Evolutionary conservation across 2,329 filamentous ascomycete species (phyloP).

Genomic region (Venturia nashicola): DNA sequence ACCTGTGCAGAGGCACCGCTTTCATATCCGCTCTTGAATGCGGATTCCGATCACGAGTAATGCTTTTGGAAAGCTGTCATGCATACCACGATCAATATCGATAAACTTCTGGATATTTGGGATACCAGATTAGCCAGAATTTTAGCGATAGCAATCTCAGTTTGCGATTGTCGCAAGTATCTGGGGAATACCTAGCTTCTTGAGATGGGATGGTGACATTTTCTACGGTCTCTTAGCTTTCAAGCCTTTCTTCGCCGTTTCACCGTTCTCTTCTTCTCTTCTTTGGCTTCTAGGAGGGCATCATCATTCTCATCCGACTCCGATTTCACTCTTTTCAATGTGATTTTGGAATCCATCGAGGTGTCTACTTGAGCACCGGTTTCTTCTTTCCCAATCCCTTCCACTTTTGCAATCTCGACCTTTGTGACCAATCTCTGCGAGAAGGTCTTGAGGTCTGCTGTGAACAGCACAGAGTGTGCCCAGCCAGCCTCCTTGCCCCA

Average conservation of each 20-base stretch:
- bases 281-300: conserved; percentile 25
- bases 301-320: conserved; percentile 28
- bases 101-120: not conserved
- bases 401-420: conserved; percentile 22
- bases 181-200: no score
- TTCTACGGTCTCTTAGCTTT: not conserved
- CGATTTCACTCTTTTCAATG: conserved; percentile 28
- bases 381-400: conserved; percentile 16
- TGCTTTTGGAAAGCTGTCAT: no score
- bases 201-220: not conserved
- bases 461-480: conserved; percentile 95
- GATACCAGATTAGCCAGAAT: not conserved
- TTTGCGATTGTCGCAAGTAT: no score
- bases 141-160: no score
- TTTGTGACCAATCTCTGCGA: conserved; percentile 49
- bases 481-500: conserved; percentile 95
- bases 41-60: not conserved
- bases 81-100: no score
- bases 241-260: conserved; percentile 20
- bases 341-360: conserved; percentile 13
- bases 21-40: not conserved
- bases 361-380: not conserved
- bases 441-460: conserved; percentile 79
- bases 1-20: not conserved
- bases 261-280: conserved; percentile 21